Percentiles rank a stretch among this genome's conserved stretches.
Evolutionary conservation across 108 stramenopile species (phyloP).

Genomic region (Pseudonitzschia pungens): DNA sequence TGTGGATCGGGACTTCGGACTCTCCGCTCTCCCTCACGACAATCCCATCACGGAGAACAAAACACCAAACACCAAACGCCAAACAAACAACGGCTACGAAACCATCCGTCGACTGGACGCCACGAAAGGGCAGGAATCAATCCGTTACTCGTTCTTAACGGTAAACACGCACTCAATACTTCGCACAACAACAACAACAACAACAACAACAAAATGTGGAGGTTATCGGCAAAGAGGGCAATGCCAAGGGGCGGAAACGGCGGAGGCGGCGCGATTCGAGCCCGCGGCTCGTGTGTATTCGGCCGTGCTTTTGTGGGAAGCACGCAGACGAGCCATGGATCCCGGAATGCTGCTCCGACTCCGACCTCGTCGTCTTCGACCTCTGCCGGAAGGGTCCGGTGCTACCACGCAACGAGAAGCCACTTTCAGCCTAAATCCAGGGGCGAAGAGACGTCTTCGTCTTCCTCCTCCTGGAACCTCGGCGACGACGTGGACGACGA

Average conservation of each 20-base stretch:
- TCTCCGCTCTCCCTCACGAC: too few species aligned
- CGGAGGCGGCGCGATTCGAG: too few species aligned
- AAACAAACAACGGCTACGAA: background rate
- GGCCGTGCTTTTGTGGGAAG: too few species aligned
- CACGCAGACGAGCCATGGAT: too few species aligned
- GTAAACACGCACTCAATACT: too few species aligned
- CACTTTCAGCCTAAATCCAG: background rate
- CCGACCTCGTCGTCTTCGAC: background rate
- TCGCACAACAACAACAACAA: background rate
- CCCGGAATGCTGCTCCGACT: too few species aligned
- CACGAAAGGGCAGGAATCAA: too few species aligned
- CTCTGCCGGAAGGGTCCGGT: background rate
- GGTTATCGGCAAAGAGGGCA: background rate
- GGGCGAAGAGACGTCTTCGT: background rate
- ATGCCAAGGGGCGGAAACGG: too few species aligned
- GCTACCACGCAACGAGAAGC: background rate
- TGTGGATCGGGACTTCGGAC: too few species aligned
- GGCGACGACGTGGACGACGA: background rate
- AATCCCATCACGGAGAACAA: too few species aligned
- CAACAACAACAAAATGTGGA: background rate
- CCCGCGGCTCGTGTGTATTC: too few species aligned
- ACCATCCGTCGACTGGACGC: too few species aligned
- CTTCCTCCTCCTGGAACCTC: background rate
- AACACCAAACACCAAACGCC: background rate
- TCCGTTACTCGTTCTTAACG: background rate